Percentiles rank a stretch among this genome's conserved stretches.
Evolutionary conservation across 495 filamentous ascomycete genomes (phyloP).

Genomic region (Neurospora sp.): DNA sequence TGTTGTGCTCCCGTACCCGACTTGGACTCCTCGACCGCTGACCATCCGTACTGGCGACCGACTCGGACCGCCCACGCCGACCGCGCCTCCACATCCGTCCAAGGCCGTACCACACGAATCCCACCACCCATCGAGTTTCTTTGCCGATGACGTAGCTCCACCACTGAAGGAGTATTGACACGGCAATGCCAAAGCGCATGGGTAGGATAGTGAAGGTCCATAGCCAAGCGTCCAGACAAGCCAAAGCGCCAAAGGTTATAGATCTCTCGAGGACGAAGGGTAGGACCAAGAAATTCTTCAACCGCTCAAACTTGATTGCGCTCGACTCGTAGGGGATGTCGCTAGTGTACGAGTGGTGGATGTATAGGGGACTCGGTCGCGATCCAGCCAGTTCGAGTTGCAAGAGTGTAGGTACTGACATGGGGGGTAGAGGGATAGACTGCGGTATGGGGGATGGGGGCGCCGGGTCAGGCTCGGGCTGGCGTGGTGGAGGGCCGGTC

Average conservation of each 20-base stretch:
- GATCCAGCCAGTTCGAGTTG: conserved; percentile 80
- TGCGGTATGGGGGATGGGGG: conserved; percentile 56
- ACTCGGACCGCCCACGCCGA: conserved; percentile 36
- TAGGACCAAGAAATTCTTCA: conserved; percentile 80
- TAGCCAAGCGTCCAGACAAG: conserved; percentile 94
- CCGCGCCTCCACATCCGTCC: conserved; percentile 63
- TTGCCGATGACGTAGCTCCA: conserved; percentile 54
- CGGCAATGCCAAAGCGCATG: conserved; percentile 75
- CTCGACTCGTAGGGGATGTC: conserved; percentile 92
- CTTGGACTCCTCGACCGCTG: conserved; percentile 27
- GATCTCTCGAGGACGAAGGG: conserved; percentile 77
- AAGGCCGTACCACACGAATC: conserved; percentile 63
- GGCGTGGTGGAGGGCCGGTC: not conserved
- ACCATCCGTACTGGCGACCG: conserved; percentile 16
- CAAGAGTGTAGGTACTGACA: conserved; percentile 79
- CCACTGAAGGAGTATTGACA: conserved; percentile 64
- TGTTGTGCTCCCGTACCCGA: conserved; percentile 21
- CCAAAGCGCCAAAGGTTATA: conserved; percentile 76
- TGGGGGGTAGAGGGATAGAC: conserved; percentile 69
- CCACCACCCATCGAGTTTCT: conserved; percentile 56
- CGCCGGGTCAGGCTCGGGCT: conserved; percentile 19
- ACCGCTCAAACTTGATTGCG: conserved; percentile 85
- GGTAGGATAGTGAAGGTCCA: conserved; percentile 93
- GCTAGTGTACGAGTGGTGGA: conserved; percentile 57
- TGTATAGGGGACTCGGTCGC: conserved; percentile 77